Percentiles rank a stretch among this genome's conserved stretches.
Conservation (phyloP, 495 filamentous ascomycete genomes). For the Lophium mytilinum region DNA sequence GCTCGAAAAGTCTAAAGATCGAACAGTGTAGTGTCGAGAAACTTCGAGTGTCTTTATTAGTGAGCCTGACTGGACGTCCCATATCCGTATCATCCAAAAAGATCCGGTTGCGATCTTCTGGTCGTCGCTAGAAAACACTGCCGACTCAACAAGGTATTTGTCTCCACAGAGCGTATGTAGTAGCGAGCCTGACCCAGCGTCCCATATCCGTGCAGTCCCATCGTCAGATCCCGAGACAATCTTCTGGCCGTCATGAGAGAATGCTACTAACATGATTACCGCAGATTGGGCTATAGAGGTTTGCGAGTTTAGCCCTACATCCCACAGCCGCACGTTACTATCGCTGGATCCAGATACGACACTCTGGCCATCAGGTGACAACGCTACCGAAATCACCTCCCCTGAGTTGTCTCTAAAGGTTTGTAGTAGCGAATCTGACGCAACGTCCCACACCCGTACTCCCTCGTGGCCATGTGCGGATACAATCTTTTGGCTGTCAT, state of each 20-base stretch:
- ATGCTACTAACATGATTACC: background rate
- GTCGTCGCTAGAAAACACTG: background rate
- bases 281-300: background rate
- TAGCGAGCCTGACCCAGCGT: background rate
- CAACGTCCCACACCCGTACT: background rate
- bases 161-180: background rate
- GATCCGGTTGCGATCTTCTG: background rate
- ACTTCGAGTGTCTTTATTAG: background rate
- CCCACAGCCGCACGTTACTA: background rate
- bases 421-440: background rate
- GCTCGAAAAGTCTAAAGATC: background rate
- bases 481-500: too few species aligned
- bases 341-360: background rate
- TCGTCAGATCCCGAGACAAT: background rate
- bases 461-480: background rate
- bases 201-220: background rate
- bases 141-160: background rate
- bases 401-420: background rate
- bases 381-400: background rate
- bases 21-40: background rate
- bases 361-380: background rate
- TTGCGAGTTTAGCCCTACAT: background rate
- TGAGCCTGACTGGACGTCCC: background rate
- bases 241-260: conserved; percentile 1
- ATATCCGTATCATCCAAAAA: too few species aligned